Base-by-base conservation (phyloP, 768 basidiomycete species). In the Lentinula guzmanii region DNA sequence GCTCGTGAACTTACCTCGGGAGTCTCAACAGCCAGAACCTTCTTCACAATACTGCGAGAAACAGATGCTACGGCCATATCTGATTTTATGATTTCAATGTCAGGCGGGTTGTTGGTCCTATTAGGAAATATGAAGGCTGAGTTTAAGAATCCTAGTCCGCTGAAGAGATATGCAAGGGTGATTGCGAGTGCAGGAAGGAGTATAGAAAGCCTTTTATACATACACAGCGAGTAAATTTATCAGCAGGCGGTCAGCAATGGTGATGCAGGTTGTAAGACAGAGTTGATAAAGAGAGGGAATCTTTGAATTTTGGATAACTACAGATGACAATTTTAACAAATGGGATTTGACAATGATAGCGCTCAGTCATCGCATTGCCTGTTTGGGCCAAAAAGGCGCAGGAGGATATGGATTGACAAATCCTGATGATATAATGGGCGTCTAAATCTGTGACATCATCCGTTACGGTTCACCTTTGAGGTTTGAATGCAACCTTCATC, bases 1-100 rank as follows among this genome's bases (percentile, higher is more conserved):
- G 3, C 6, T 21, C n/a, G n/a, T 0, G 43, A 2, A 59, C 70
- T 37, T 28, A 86, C 89, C 78, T 91, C 91, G 9, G 85, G 75
- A 2, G 83, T 86, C 70, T 93, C 91, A 16, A 87, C 76, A 0
- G 95, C 87, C 10, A 89, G 75, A 2, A 95, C 90, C 60, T 83
- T 86, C 73, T 93, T 90, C 63, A 85, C 69, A 21, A 94, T 88
- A n/a, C 70, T 74, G 39, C 94, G 86, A 18, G 90, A 89, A 41
- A 81, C 66, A 34, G 79, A 71, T 43, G 70, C 61, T 33, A 70
- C 55, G 43, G 73, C 61, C 71, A 76, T 78, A n/a, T 53, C 56
- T 55, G 52, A 52, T 21, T 62, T 62, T 21, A 59, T 24, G 18
- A 7, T 59, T 21, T 62, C 62, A 21, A 61, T 24, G 9, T 59